Evolutionary conservation across 75 land plant genomes (phyloP).

Genomic region (Chamaecyparis obtusa): DNA sequence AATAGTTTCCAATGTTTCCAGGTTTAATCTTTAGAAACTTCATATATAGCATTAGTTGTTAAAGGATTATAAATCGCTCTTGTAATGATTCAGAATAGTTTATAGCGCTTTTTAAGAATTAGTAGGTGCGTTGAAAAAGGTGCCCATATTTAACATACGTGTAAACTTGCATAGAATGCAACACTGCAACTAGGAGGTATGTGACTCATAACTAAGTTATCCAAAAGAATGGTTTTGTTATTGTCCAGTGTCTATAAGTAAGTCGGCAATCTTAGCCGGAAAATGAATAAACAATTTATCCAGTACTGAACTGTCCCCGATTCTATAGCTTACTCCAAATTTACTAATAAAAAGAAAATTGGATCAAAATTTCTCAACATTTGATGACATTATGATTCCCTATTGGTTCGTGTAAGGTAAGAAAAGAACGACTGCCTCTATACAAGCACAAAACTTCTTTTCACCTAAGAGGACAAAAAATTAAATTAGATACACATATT

Average conservation of each 20-base stretch:
- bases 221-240: not conserved
- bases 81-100: not conserved
- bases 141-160: not conserved
- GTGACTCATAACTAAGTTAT: not conserved
- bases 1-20: not conserved
- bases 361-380: not conserved
- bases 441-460: not conserved
- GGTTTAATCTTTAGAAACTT: not conserved
- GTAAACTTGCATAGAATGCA: not conserved
- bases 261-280: not conserved
- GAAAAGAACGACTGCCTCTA: not conserved
- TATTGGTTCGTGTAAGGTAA: not conserved
- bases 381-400: not conserved
- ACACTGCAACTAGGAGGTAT: not conserved
- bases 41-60: not conserved
- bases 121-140: not conserved
- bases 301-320: not conserved
- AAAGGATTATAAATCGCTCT: not conserved
- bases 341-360: not conserved
- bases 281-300: not conserved
- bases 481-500: not conserved
- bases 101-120: not conserved
- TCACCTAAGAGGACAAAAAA: not conserved
- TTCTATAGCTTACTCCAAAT: not conserved
- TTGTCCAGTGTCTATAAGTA: not conserved